Conservation (phyloP, 805 yeast genomes). For the Candida nonsorbophila region DNA sequence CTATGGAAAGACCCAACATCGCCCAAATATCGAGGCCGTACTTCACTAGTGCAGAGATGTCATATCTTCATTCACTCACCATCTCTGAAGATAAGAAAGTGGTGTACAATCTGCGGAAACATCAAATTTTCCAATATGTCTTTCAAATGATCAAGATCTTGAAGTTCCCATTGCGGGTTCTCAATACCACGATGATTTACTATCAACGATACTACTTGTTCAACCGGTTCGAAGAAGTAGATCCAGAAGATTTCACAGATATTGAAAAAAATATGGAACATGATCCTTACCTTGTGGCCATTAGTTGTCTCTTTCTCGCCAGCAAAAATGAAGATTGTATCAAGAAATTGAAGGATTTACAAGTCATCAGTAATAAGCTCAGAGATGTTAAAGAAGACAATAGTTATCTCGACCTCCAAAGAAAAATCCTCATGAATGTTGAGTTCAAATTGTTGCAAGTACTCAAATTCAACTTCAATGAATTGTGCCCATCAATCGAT, state of each 20-base stretch:
- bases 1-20: constrained; percentile 11
- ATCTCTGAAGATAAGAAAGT: constrained; percentile 43
- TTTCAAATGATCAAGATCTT: constrained; percentile 47
- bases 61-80: constrained; percentile 46
- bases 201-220: constrained; percentile 68
- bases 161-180: constrained; percentile 64
- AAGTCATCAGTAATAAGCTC: constrained; percentile 42
- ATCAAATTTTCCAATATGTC: constrained; percentile 49
- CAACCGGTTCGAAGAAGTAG: constrained; percentile 49
- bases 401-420: constrained; percentile 43
- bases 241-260: constrained; percentile 17
- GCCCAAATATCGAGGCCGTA: constrained; percentile 56
- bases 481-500: constrained; percentile 54
- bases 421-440: constrained; percentile 49
- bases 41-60: constrained; percentile 49
- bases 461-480: constrained; percentile 74
- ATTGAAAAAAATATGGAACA: constrained; percentile 29
- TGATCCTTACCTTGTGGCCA: constrained; percentile 57
- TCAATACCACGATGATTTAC: constrained; percentile 66
- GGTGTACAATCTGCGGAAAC: constrained; percentile 45
- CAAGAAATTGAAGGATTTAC: constrained; percentile 63
- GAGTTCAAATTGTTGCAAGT: constrained; percentile 76
- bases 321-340: constrained; percentile 81
- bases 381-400: constrained; percentile 27
- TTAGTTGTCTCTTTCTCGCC: constrained; percentile 65